These are phyloP conservation scores for Talaromyces wortmannii DNA, from an alignment of 495 filamentous ascomycete genomes.

Conservation along the genomic window DNA sequence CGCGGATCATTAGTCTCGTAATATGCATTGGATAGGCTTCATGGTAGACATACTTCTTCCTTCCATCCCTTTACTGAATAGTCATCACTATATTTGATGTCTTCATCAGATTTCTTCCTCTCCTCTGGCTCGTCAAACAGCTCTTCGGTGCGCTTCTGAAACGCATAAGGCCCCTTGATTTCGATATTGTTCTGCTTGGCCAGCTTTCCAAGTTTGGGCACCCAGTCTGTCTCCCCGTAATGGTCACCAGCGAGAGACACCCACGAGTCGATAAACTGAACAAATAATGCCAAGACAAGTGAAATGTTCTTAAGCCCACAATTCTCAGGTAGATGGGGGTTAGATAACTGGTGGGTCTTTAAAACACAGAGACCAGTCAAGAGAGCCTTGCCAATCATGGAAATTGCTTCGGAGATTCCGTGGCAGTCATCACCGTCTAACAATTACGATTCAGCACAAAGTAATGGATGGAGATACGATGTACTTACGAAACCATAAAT, in stretches of 20 bases:
- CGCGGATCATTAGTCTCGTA: not conserved
- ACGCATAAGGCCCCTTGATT: not conserved
- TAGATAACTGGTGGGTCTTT: not conserved
- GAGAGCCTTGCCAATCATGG: slow-evolving; percentile 2
- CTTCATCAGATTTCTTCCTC: not conserved
- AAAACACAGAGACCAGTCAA: not conserved
- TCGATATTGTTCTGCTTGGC: slow-evolving; percentile 16
- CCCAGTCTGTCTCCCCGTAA: slow-evolving; percentile 6
- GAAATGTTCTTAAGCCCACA: not conserved
- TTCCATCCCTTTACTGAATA: not conserved
- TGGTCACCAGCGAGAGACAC: not conserved
- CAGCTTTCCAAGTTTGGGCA: slow-evolving; percentile 28
- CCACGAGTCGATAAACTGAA: slow-evolving; percentile 1
- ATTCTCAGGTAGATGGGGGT: not conserved
- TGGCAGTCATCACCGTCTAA: slow-evolving; percentile 3
- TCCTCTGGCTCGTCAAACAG: not conserved
- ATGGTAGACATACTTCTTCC: not conserved
- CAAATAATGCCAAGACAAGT: not conserved
- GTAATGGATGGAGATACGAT: not conserved
- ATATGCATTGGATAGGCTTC: not conserved
- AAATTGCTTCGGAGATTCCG: slow-evolving; percentile 1
- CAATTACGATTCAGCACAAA: not conserved
- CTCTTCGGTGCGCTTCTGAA: not conserved
- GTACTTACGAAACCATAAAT: slow-evolving; percentile 1
- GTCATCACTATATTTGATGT: not conserved